Conservation (phyloP, 2,329 filamentous ascomycete genomes). For the Xylaria sp. region DNA sequence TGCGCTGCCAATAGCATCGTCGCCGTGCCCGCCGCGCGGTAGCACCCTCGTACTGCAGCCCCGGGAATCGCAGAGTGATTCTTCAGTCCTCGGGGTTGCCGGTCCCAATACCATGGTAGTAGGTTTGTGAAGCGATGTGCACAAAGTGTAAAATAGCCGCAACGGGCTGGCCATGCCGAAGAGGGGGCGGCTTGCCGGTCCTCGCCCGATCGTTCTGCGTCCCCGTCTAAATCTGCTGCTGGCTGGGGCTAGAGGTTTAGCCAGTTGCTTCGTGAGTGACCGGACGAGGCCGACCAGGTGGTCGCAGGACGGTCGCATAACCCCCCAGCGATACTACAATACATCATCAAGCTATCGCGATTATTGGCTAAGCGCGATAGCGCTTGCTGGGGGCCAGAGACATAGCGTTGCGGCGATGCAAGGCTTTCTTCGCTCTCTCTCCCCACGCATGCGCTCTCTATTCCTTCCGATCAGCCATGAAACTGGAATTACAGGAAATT, state of each 20-base stretch:
- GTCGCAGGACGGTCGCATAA: slow-evolving; percentile 15
- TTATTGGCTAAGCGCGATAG: slow-evolving; percentile 34
- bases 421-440: slow-evolving; percentile 31
- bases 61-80: neutral
- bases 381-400: slow-evolving; percentile 25
- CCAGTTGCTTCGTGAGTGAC: slow-evolving; percentile 6
- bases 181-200: neutral
- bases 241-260: slow-evolving; percentile 3
- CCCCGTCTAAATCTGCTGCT: too few relatives aligned
- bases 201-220: slow-evolving; percentile 14
- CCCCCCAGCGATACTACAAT: slow-evolving; percentile 9
- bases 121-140: neutral
- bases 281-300: slow-evolving; percentile 12
- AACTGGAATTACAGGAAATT: neutral
- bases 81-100: slow-evolving; percentile 13
- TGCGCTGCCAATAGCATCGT: neutral
- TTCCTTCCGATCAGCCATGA: neutral
- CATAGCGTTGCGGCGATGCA: slow-evolving; percentile 32
- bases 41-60: slow-evolving; percentile 10
- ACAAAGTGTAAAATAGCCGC: slow-evolving; percentile 22
- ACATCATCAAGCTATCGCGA: slow-evolving; percentile 24
- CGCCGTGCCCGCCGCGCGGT: neutral
- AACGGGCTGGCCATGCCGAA: slow-evolving; percentile 4
- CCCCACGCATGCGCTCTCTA: neutral
- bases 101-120: slow-evolving; percentile 26